Conservation (phyloP, 257 asterid genomes). For the Jacaranda mimosifolia region DNA sequence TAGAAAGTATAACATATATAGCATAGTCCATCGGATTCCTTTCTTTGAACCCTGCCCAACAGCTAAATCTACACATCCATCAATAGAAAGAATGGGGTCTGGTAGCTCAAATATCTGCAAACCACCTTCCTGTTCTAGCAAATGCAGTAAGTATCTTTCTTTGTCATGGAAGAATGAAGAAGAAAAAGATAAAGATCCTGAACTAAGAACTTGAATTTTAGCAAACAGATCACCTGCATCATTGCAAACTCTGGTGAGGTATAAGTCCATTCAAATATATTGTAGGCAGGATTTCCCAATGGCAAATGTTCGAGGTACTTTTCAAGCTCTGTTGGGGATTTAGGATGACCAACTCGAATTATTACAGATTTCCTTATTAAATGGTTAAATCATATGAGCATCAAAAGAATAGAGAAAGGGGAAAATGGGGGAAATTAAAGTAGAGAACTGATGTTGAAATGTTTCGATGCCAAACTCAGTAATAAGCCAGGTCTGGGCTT, state of each 20-base stretch:
- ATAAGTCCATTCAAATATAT: neutral
- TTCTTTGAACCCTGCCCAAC: constrained; percentile 57
- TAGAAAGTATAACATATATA: constrained; percentile 49
- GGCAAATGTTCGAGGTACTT: neutral
- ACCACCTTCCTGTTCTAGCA: constrained; percentile 46
- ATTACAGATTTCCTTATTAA: no score
- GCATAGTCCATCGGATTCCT: constrained; percentile 48
- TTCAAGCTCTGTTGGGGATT: neutral
- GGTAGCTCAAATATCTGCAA: constrained; percentile 61
- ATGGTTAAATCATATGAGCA: no score
- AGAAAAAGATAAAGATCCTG: no score
- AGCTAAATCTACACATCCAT: constrained; percentile 64
- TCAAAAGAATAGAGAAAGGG: no score
- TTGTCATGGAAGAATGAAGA: no score
- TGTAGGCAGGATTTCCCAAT: neutral
- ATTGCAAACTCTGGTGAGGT: neutral
- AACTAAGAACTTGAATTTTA: neutral
- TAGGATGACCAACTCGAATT: neutral
- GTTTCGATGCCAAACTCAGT: no score
- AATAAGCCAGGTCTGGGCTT: no score
- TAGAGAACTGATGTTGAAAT: no score
- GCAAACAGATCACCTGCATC: neutral
- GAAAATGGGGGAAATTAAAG: no score
- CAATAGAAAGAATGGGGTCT: constrained; percentile 58
- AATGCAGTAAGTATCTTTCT: no score